phyloP scores from a whole-genome alignment of 257 asterid genomes.

The Lycium ferocissimum region DNA sequence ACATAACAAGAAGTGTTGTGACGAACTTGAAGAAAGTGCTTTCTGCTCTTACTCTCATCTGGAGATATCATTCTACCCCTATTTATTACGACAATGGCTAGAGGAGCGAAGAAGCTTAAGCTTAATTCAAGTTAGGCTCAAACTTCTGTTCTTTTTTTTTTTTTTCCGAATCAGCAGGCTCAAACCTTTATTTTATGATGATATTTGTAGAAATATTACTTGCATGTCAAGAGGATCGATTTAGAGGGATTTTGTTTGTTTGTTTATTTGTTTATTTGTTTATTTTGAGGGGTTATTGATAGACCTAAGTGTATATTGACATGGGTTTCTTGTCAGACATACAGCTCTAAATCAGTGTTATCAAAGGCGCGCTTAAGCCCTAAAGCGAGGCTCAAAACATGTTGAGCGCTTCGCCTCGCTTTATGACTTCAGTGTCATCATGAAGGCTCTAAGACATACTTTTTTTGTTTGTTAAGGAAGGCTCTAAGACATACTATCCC shows the following conservation, averaged over 20 bases:
- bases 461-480: too few relatives aligned
- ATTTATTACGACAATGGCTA: background rate
- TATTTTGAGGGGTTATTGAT: background rate
- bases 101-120: background rate
- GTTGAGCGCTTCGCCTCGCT: too few relatives aligned
- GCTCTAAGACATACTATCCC: too few relatives aligned
- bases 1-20: background rate
- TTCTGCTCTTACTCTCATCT: background rate
- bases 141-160: background rate
- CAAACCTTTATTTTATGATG: background rate
- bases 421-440: too few relatives aligned
- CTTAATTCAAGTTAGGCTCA: background rate
- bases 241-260: background rate
- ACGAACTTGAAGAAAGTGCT: background rate
- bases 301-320: constrained; percentile 14
- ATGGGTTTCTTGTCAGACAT: constrained; percentile 19
- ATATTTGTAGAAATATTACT: background rate
- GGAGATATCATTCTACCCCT: background rate
- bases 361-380: too few relatives aligned
- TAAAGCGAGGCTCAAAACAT: too few relatives aligned
- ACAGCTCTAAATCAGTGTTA: background rate
- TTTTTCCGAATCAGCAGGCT: background rate
- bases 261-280: background rate
- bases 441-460: too few relatives aligned
- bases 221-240: background rate